A percentile compares a stretch with the other conserved stretches of the same genome.
Conservation (phyloP, 2,329 filamentous ascomycete genomes). For the Scedosporium aurantiacum region DNA sequence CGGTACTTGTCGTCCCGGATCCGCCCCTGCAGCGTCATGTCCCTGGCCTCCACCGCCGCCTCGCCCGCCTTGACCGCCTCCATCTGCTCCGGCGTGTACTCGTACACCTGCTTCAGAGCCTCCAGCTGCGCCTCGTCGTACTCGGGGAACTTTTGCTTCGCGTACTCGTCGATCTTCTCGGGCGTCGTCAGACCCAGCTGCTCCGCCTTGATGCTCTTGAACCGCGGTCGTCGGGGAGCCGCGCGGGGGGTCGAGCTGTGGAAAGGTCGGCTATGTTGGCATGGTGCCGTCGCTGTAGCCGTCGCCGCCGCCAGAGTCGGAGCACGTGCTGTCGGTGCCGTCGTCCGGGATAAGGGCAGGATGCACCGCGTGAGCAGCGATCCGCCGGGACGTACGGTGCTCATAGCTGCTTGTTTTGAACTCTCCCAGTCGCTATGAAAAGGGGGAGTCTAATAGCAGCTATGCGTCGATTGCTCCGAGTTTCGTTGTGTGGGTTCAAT, state of each 20-base stretch:
- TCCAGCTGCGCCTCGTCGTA: constrained; percentile 59
- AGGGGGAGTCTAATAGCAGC: background rate
- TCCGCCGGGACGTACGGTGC: constrained; percentile 35
- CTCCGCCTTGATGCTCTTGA: constrained; percentile 40
- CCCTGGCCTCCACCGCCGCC: constrained; percentile 58
- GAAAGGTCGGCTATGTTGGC: constrained; percentile 26
- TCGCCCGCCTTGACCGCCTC: constrained; percentile 75
- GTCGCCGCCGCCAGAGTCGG: constrained; percentile 23
- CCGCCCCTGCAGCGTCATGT: constrained; percentile 63
- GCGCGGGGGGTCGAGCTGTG: constrained; percentile 38
- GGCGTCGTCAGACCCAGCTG: constrained; percentile 39
- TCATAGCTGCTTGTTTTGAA: constrained; percentile 31
- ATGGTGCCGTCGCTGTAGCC: constrained; percentile 9
- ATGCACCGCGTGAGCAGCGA: background rate
- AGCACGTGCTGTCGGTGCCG: constrained; percentile 36
- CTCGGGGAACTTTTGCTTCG: constrained; percentile 40
- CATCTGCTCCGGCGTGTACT: constrained; percentile 73
- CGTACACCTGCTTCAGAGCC: constrained; percentile 55
- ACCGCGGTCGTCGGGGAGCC: constrained; percentile 34
- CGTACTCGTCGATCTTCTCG: constrained; percentile 31
- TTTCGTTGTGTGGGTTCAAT: background rate
- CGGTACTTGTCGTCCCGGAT: constrained; percentile 62
- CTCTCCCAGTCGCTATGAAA: background rate
- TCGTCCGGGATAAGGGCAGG: background rate
- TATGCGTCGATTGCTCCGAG: background rate